phyloP scores from a whole-genome alignment of 805 yeast species.

The Saccharomycopsis synnaedendra region DNA sequence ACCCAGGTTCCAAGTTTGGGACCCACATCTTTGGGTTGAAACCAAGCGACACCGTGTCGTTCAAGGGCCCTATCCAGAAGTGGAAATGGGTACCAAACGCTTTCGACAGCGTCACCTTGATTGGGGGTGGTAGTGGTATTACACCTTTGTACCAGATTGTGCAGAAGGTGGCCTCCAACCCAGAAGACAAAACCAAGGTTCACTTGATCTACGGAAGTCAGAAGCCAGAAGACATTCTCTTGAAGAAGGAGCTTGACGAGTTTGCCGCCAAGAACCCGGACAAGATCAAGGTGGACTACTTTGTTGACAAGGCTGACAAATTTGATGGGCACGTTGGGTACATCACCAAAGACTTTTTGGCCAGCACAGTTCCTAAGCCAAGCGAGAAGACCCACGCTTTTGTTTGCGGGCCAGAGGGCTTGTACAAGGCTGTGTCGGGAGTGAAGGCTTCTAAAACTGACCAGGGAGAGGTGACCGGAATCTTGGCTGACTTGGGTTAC shows the following conservation, averaged over 20 bases:
- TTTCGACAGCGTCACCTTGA: slow-evolving; percentile 64
- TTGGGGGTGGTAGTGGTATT: slow-evolving; percentile 97
- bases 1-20: slow-evolving; percentile 78
- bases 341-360: slow-evolving; percentile 66
- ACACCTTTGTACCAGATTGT: slow-evolving; percentile 89
- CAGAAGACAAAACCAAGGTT: slow-evolving; percentile 82
- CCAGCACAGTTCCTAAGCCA: slow-evolving; percentile 52
- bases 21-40: slow-evolving; percentile 59
- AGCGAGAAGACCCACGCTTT: slow-evolving; percentile 62
- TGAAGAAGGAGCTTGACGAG: slow-evolving; percentile 66
- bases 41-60: slow-evolving; percentile 69
- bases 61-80: slow-evolving; percentile 90
- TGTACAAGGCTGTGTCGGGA: slow-evolving; percentile 84
- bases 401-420: slow-evolving; percentile 93
- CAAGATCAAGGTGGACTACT: slow-evolving; percentile 68
- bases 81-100: slow-evolving; percentile 86
- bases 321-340: slow-evolving; percentile 56
- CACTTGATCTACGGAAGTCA: slow-evolving; percentile 71
- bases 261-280: slow-evolving; percentile 60
- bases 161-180: slow-evolving; percentile 65
- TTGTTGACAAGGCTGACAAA: slow-evolving; percentile 54
- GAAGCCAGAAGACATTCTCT: slow-evolving; percentile 67
- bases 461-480: slow-evolving; percentile 91
- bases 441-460: slow-evolving; percentile 73
- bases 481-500: slow-evolving; percentile 80